A percentile compares a stretch with the other conserved stretches of the same genome.
Evolutionary conservation across 1,139 yeast genomes (phyloP).

Genomic region (Hansenula sp.): DNA sequence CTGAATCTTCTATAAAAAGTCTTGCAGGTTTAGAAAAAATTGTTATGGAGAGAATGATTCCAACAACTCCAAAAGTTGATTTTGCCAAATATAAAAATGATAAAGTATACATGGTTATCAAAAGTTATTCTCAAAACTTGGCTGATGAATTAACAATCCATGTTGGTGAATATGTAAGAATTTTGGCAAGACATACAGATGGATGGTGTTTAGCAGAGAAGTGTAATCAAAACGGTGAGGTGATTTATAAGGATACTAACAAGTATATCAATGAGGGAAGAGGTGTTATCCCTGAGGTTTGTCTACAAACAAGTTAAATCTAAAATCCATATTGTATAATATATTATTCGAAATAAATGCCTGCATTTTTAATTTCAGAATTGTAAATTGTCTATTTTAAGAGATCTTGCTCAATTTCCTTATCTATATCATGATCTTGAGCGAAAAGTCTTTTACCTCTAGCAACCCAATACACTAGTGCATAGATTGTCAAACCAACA

Average conservation of each 20-base stretch:
- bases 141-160: slow-evolving; percentile 30
- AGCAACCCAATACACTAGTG: slow-evolving; percentile 46
- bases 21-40: not conserved
- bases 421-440: slow-evolving; percentile 4
- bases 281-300: slow-evolving; percentile 34
- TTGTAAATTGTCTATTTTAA: not conserved
- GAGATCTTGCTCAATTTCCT: slow-evolving; percentile 3
- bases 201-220: slow-evolving; percentile 39
- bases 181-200: slow-evolving; percentile 35
- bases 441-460: slow-evolving; percentile 10
- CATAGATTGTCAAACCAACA: slow-evolving; percentile 49
- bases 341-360: too few species aligned
- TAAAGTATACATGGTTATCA: slow-evolving; percentile 19
- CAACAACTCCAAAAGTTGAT: slow-evolving; percentile 17
- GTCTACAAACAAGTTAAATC: slow-evolving; percentile 16
- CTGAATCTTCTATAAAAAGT: not conserved
- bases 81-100: slow-evolving; percentile 8
- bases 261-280: slow-evolving; percentile 29
- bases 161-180: slow-evolving; percentile 27
- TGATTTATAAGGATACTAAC: slow-evolving; percentile 7
- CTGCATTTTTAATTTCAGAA: too few species aligned
- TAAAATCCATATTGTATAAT: too few species aligned
- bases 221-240: slow-evolving; percentile 21
- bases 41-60: slow-evolving; percentile 6
- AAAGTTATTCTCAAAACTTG: slow-evolving; percentile 25